phyloP scores from a whole-genome alignment of 1,284 basidiomycete species.

The Volvariella surrecta region DNA sequence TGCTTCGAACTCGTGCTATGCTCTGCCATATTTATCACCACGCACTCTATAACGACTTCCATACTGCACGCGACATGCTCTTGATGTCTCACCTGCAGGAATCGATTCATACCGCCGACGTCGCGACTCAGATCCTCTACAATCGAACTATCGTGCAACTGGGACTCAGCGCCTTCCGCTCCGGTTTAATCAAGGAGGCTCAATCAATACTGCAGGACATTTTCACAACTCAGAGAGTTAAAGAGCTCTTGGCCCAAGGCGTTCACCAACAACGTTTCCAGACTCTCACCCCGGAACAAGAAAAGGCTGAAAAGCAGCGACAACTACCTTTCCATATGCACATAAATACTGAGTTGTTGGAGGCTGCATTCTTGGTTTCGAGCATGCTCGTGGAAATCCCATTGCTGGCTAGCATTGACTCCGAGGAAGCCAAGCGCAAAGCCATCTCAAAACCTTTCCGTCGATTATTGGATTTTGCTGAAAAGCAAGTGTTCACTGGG shows the following conservation, averaged over 20 bases:
- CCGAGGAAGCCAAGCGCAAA: conserved; percentile 88
- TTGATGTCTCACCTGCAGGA: conserved; percentile 99
- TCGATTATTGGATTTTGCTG: conserved; percentile 92
- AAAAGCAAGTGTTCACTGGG: conserved; percentile 96
- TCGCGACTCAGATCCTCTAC: conserved; percentile 96
- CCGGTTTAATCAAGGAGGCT: conserved; percentile 90
- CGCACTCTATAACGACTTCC: conserved; percentile 94
- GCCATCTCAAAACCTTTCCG: conserved; percentile 94
- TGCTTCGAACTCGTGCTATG: conserved; percentile 94
- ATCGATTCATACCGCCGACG: conserved; percentile 91
- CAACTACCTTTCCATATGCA: conserved; percentile 99
- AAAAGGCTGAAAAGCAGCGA: conserved; percentile 91
- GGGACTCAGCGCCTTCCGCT: conserved; percentile 94
- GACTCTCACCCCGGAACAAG: conserved; percentile 86
- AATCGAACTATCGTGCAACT: conserved; percentile 97
- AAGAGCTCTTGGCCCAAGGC: conserved; percentile 96
- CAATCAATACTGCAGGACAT: conserved; percentile 94
- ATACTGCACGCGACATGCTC: conserved; percentile 96
- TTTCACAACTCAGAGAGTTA: conserved; percentile 92
- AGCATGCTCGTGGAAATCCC: conserved; percentile 99
- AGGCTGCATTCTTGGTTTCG: conserved; percentile 95
- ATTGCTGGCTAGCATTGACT: conserved; percentile 87
- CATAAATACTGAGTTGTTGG: conserved; percentile 96
- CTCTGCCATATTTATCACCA: conserved; percentile 97
- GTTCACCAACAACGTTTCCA: conserved; percentile 92